These are phyloP conservation scores for Cercophora scortea DNA, from an alignment of 495 filamentous ascomycete genomes.

Conservation along the genomic window DNA sequence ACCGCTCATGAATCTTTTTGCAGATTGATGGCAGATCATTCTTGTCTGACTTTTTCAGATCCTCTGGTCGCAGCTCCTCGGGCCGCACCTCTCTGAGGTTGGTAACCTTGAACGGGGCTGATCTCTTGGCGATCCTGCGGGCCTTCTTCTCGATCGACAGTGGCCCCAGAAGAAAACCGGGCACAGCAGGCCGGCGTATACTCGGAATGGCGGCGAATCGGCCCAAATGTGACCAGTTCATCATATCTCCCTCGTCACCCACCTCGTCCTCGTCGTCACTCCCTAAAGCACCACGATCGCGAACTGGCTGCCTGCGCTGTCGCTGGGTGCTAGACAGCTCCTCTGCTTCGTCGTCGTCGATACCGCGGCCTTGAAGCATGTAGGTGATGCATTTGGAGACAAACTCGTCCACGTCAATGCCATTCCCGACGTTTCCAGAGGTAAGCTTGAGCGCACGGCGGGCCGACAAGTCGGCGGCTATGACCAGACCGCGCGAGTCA, in stretches of 20 bases:
- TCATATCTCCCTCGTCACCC: slow-evolving; percentile 64
- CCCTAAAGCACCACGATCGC: slow-evolving; percentile 15
- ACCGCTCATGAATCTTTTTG: slow-evolving; percentile 51
- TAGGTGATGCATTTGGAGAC: slow-evolving; percentile 83
- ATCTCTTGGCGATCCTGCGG: slow-evolving; percentile 59
- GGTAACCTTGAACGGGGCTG: slow-evolving; percentile 52
- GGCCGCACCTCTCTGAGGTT: slow-evolving; percentile 62
- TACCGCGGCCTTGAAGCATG: slow-evolving; percentile 59
- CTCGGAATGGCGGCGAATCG: slow-evolving; percentile 62
- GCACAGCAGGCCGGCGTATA: slow-evolving; percentile 65
- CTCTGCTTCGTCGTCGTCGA: slow-evolving; percentile 30
- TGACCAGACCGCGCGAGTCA: slow-evolving; percentile 77
- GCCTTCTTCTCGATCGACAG: slow-evolving; percentile 80
- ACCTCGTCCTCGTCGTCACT: slow-evolving; percentile 37
- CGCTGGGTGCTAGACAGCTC: slow-evolving; percentile 41
- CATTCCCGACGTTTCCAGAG: slow-evolving; percentile 57
- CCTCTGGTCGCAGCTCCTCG: slow-evolving; percentile 60
- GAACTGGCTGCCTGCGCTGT: slow-evolving; percentile 25
- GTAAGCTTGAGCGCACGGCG: slow-evolving; percentile 65
- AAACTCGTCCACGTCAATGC: slow-evolving; percentile 88
- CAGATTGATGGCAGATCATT: slow-evolving; percentile 63
- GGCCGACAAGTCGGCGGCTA: slow-evolving; percentile 65
- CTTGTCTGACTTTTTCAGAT: slow-evolving; percentile 65
- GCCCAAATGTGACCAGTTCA: slow-evolving; percentile 86
- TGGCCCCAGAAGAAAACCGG: slow-evolving; percentile 83